Percentiles rank a stretch among this genome's conserved stretches.
Conservation (phyloP, 176 grass and related monocot genomes). For the Avena insularis region DNA sequence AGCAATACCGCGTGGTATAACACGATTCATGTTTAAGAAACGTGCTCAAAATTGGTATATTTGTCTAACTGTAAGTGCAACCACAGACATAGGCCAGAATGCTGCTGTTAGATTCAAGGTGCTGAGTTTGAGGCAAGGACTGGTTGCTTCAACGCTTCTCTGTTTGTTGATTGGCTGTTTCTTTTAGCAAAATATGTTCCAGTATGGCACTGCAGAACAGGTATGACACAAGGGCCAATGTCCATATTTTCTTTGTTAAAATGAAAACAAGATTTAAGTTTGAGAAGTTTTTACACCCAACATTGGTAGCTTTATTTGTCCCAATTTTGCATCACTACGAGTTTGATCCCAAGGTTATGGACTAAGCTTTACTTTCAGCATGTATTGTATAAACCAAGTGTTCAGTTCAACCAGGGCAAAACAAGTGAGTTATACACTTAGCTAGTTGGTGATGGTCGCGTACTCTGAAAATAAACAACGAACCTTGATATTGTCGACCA, state of each 20-base stretch:
- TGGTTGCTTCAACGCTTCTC: constrained; percentile 1
- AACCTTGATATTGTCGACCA: constrained; percentile 47
- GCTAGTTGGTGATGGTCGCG: neutral
- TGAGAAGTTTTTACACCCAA: neutral
- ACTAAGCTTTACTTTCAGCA: constrained; percentile 34
- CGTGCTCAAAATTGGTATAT: neutral
- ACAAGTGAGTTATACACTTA: constrained; percentile 23
- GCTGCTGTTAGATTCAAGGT: neutral
- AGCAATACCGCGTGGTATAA: neutral
- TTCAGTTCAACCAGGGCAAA: constrained; percentile 31
- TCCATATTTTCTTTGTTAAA: neutral
- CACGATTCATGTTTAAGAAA: constrained; percentile 19
- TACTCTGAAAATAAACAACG: constrained; percentile 37
- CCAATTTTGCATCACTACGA: neutral
- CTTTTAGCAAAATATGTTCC: constrained; percentile 2
- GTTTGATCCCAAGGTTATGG: neutral
- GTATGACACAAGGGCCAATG: neutral
- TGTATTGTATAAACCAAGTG: constrained; percentile 5
- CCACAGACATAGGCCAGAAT: neutral
- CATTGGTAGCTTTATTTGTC: neutral
- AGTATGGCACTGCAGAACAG: constrained; percentile 23
- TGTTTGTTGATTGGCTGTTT: constrained; percentile 10
- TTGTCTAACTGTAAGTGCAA: constrained; percentile 3
- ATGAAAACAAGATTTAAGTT: neutral
- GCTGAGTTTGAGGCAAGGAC: constrained; percentile 10